phyloP scores from a whole-genome alignment of 805 yeast genomes.

The Metschnikowia hibisci region DNA sequence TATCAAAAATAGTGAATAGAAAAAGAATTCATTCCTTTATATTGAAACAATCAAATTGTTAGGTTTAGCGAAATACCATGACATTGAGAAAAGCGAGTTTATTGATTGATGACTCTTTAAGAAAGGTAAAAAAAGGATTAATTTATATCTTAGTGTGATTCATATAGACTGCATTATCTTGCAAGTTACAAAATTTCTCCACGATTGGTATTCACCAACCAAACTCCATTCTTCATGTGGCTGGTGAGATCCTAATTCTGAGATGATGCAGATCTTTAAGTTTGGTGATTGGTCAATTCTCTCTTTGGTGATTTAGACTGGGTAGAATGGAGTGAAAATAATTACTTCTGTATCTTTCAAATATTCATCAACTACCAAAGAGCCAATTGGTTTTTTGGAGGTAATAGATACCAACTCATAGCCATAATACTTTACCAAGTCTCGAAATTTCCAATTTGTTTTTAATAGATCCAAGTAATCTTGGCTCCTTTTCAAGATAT shows the following conservation, averaged over 20 bases:
- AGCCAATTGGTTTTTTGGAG: conserved; percentile 60
- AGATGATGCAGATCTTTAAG: conserved; percentile 66
- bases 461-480: conserved; percentile 63
- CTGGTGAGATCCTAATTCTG: conserved; percentile 76
- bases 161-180: conserved; percentile 79
- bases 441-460: conserved; percentile 69
- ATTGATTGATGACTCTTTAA: too few relatives aligned
- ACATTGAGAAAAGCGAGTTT: too few relatives aligned
- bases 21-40: too few relatives aligned
- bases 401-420: conserved; percentile 63
- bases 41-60: too few relatives aligned
- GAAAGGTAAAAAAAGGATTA: too few relatives aligned
- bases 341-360: conserved; percentile 70
- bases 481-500: too few relatives aligned
- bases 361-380: conserved; percentile 57
- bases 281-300: conserved; percentile 68
- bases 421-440: conserved; percentile 62
- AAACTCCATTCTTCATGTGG: conserved; percentile 69
- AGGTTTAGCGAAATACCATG: too few relatives aligned
- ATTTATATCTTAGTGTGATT: too few relatives aligned
- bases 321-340: conserved; percentile 81
- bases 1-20: too few relatives aligned
- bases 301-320: conserved; percentile 67
- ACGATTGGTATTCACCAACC: conserved; percentile 75
- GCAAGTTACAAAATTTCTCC: conserved; percentile 73